Base-by-base conservation (phyloP, 2,329 filamentous ascomycete genomes). In the Nectriaceae sp. region DNA sequence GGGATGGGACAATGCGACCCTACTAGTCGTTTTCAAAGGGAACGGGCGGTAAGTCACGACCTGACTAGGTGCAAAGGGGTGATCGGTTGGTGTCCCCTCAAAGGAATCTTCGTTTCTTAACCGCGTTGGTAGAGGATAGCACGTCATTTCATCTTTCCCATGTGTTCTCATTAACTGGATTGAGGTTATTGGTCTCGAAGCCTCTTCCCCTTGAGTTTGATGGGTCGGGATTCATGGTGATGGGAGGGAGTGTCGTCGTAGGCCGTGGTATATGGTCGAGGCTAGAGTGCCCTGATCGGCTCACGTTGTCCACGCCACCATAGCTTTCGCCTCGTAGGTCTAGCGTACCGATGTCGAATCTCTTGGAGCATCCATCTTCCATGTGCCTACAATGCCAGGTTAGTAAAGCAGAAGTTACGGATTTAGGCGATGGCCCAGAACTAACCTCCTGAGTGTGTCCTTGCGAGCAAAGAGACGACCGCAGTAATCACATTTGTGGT, bases 381-480 rank as follows among this genome's bases (percentile, higher is more conserved):
- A 87, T 84, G 59, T 92, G 88, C 63, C 88, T 91, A 56, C 39
- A n/a, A 51, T 21, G 13, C 11, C 8, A 36, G 16, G 8, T 15
- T 10, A 10, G 11, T n/a, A 5, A n/a, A 16, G 8, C 16, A 10
- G 8, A 11, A 10, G 33, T n/a, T 15, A n/a, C 16, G 33, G n/a
- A n/a, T 6, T 36, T 5, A 16, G 16, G 16, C 8, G n/a, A 19
- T 10, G 13, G 24, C 24, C 24, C 13, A 29, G 24, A 37, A 46
- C 77, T 70, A 70, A 90, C 89, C 90, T 87, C 70, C 84, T 74
- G n/a, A 94, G 75, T 1, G 89, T 94, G 62, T 95, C 90, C 66
- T 90, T 91, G 38, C 90, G 80, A 21, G 88, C 85, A 73, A 95
- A 95, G 36, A 79, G 76, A 45, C 83, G 78, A 24, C 79, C 78